These are phyloP conservation scores for Botrytis fragariae DNA, from an alignment of 2,329 filamentous ascomycete species.

Conservation along the genomic window DNA sequence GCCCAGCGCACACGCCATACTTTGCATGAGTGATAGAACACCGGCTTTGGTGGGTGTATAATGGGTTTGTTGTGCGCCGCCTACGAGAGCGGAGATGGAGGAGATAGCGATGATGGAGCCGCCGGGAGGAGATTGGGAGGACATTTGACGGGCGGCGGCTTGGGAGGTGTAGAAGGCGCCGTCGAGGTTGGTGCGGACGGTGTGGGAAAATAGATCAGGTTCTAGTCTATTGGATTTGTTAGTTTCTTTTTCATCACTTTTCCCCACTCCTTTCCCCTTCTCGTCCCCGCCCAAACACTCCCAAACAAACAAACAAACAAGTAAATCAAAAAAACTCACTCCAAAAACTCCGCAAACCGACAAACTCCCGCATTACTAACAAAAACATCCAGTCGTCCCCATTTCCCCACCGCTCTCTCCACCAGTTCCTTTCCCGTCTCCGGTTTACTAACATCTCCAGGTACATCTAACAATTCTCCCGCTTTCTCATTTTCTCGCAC, in stretches of 20 bases:
- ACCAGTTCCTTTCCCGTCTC: constrained; percentile 70
- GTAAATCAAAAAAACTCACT: constrained; percentile 44
- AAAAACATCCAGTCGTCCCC: constrained; percentile 69
- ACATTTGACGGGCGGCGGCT: constrained; percentile 82
- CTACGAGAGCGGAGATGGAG: constrained; percentile 72
- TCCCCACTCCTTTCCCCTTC: too few relatives aligned
- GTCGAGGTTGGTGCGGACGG: constrained; percentile 76
- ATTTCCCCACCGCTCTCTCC: constrained; percentile 58
- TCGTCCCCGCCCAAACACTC: not conserved
- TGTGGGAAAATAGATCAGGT: constrained; percentile 66
- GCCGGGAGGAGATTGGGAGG: constrained; percentile 53
- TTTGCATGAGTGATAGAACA: constrained; percentile 78
- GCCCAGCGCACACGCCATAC: constrained; percentile 74
- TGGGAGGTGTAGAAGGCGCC: constrained; percentile 88
- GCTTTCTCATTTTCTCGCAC: constrained; percentile 44
- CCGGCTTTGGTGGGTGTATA: constrained; percentile 90
- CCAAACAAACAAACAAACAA: constrained; percentile 1
- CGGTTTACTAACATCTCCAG: constrained; percentile 75
- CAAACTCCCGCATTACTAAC: constrained; percentile 89
- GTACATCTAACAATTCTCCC: constrained; percentile 60
- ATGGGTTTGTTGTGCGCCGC: constrained; percentile 75
- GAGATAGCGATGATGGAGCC: constrained; percentile 78
- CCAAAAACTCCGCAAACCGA: constrained; percentile 82
- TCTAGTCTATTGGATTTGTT: constrained; percentile 49
- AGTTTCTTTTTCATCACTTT: not conserved